Base-by-base conservation (phyloP, 2,329 filamentous ascomycete species). In the Didymella segeticola region DNA sequence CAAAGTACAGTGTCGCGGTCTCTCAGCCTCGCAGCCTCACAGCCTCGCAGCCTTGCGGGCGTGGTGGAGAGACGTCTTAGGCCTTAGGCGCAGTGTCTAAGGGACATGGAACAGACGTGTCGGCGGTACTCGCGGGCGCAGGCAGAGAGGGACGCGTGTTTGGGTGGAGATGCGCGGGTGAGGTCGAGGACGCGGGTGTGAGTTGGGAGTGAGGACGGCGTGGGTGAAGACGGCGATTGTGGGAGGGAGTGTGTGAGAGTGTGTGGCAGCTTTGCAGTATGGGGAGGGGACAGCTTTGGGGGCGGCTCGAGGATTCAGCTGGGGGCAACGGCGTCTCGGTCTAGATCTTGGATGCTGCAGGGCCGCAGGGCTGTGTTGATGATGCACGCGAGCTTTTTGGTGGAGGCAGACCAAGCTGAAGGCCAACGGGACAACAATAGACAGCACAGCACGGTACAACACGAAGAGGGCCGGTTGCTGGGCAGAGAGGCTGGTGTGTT, bases 101-200 rank as follows among this genome's bases (percentile, higher is more conserved):
- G 23, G 43, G 45, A 57, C 64, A 66, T 67, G 52, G 53, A 43
- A 47, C 29, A 43, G 53, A 46, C 29, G 48, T 34, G 17, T 34
- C 45, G 47, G 52, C 39, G 48, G 38, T 36, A 23, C 22, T 53
- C n/a, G 43, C 56, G 52, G 57, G 49, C 58, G 47, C 33, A 14
- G 33, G 34, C 47, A 20, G 52, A 57, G n/a, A 49, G 42, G 63
- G 61, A 34, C 31, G 25, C 19, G 5, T 41, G 47, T 51, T 47
- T 50, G n/a, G n/a, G n/a, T n/a, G n/a, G n/a, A n/a, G n/a, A n/a
- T n/a, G n/a, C n/a, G n/a, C n/a, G n/a, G n/a, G n/a, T n/a, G n/a
- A n/a, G n/a, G 34, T 23, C 10, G 14, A n/a, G 15, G 29, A 3
- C 3, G 29, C 17, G 12, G 23, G 7, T 9, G 12, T 17, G 20